phyloP scores from a whole-genome alignment of 306 rosid species.

The Vigna hirtella region DNA sequence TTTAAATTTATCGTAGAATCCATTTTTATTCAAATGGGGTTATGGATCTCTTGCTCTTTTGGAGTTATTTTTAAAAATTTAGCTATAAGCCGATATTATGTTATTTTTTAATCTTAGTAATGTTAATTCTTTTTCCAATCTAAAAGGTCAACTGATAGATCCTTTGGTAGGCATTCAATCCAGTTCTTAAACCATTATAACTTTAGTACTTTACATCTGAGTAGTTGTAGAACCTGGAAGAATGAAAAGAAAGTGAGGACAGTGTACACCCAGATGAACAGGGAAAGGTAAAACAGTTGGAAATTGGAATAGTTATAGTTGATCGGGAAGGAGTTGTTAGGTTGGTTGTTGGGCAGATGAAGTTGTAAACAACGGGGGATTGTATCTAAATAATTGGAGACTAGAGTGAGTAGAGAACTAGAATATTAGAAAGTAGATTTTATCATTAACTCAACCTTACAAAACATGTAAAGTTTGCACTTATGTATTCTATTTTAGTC shows the following conservation, averaged over 20 bases:
- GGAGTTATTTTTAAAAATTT: background rate
- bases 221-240: conserved; percentile 9
- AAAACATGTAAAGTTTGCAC: too few relatives aligned
- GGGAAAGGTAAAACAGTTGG: background rate
- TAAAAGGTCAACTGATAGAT: background rate
- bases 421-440: too few relatives aligned
- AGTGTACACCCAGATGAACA: background rate
- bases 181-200: background rate
- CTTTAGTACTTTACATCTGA: background rate
- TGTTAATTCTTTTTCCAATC: background rate
- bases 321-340: background rate
- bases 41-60: background rate
- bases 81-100: background rate
- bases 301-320: background rate
- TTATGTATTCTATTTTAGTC: too few relatives aligned
- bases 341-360: background rate
- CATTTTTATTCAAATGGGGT: background rate
- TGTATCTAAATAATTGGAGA: background rate
- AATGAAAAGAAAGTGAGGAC: conserved; percentile 7
- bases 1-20: background rate
- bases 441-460: too few relatives aligned
- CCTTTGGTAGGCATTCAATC: background rate
- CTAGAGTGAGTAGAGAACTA: background rate
- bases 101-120: background rate
- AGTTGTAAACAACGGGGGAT: background rate